Evolutionary conservation across 306 rosid species (phyloP).

Genomic region (Prunus armeniaca): DNA sequence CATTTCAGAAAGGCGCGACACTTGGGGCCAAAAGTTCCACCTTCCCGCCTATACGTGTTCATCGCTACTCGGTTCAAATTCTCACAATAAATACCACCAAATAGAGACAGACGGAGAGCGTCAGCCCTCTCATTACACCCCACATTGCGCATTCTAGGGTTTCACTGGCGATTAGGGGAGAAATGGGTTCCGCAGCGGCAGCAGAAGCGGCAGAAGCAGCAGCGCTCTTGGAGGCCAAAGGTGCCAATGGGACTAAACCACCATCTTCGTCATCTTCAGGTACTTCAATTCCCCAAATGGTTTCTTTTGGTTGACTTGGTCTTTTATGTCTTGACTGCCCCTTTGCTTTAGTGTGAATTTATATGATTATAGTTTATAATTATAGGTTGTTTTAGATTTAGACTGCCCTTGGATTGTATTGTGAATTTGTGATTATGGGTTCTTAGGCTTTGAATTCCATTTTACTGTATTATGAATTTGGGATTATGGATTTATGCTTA

Average conservation of each 20-base stretch:
- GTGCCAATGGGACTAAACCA: background rate
- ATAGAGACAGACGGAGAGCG: background rate
- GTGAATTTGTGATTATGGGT: background rate
- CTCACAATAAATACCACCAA: background rate
- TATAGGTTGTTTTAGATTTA: background rate
- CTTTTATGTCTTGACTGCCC: background rate
- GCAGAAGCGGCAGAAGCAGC: background rate
- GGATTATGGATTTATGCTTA: background rate
- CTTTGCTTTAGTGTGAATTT: background rate
- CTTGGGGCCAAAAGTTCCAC: background rate
- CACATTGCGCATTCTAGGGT: background rate
- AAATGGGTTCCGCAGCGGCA: slow-evolving; percentile 4
- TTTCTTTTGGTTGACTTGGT: background rate
- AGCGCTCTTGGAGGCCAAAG: slow-evolving; percentile 1
- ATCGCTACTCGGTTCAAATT: background rate
- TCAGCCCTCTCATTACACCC: background rate
- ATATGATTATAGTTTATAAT: background rate
- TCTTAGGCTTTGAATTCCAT: background rate
- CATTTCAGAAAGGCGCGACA: background rate
- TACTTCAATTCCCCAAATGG: background rate
- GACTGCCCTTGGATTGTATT: background rate
- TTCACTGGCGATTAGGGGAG: background rate
- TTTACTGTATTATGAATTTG: too few relatives aligned
- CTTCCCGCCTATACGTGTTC: slow-evolving; percentile 10
- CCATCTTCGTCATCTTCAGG: background rate